A percentile compares a stretch with the other conserved stretches of the same genome.
Evolutionary conservation across 1,284 basidiomycete species (phyloP).

Genomic region (Leccinum insigne): DNA sequence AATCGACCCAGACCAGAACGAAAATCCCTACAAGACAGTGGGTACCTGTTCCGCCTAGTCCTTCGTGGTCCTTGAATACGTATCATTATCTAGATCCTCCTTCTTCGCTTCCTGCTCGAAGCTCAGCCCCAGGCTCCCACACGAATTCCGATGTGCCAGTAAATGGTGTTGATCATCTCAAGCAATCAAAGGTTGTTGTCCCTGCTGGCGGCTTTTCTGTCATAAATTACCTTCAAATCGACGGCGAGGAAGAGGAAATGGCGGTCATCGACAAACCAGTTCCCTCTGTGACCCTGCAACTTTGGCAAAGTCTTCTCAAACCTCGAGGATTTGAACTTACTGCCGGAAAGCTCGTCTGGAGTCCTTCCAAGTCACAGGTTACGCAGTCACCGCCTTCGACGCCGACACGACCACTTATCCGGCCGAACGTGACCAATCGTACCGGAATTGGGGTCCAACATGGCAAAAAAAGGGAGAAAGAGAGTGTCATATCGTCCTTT

Average conservation of each 20-base stretch:
- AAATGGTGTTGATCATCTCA: conserved; percentile 6
- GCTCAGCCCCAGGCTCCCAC: conserved; percentile 19
- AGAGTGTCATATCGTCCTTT: conserved; percentile 55
- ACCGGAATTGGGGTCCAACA: conserved; percentile 3
- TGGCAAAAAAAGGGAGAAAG: conserved; percentile 23
- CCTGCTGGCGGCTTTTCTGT: conserved; percentile 27
- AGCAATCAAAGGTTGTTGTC: conserved; percentile 4
- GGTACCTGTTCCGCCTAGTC: conserved; percentile 6
- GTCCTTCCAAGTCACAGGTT: conserved; percentile 27
- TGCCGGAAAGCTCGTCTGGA: conserved; percentile 53
- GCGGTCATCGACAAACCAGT: conserved; percentile 53
- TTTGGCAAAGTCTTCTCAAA: conserved; percentile 67
- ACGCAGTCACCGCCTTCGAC: conserved; percentile 14
- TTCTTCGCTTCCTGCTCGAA: conserved; percentile 13
- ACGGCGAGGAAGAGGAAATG: conserved; percentile 44
- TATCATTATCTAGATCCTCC: conserved; percentile 19
- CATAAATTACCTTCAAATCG: conserved; percentile 19
- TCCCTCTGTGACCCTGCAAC: conserved; percentile 57
- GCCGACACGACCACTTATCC: conserved; percentile 12
- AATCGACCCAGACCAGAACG: conserved; percentile 58
- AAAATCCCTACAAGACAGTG: conserved; percentile 37
- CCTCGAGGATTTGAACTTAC: conserved; percentile 62
- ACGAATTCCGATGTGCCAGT: conserved; percentile 13
- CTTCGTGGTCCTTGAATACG: not conserved
- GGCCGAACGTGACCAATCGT: not conserved